Percentiles rank a stretch among this genome's conserved stretches.
phyloP scores from a whole-genome alignment of 805 yeast genomes.

The Scheffersomyces coipomensis region DNA sequence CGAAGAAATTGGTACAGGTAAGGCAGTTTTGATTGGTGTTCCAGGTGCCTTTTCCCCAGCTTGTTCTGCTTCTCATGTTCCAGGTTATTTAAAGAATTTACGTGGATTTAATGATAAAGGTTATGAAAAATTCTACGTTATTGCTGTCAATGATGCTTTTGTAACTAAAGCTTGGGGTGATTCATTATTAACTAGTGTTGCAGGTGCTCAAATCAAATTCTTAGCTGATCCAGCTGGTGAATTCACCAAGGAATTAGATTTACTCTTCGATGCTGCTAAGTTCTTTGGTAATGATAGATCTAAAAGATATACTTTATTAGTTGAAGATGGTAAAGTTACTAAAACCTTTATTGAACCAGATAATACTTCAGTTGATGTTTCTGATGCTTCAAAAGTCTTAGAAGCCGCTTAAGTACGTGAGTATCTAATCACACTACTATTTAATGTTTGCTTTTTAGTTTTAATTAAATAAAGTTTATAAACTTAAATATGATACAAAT shows the following conservation, averaged over 20 bases:
- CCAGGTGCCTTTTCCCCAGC: slow-evolving; percentile 79
- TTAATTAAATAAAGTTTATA: too few relatives aligned
- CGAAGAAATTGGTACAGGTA: slow-evolving; percentile 34
- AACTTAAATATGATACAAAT: too few relatives aligned
- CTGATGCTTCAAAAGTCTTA: slow-evolving; percentile 47
- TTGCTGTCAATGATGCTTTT: slow-evolving; percentile 85
- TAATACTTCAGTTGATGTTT: slow-evolving; percentile 62
- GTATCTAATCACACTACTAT: too few relatives aligned
- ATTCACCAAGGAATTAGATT: slow-evolving; percentile 63
- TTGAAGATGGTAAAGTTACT: slow-evolving; percentile 71
- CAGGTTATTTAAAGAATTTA: slow-evolving; percentile 61
- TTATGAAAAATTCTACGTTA: slow-evolving; percentile 56
- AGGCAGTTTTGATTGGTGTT: slow-evolving; percentile 38
- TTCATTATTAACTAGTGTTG: slow-evolving; percentile 18
- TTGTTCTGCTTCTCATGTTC: slow-evolving; percentile 70
- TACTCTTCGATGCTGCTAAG: slow-evolving; percentile 71
- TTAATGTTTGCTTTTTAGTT: too few relatives aligned
- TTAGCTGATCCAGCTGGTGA: slow-evolving; percentile 81
- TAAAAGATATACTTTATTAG: slow-evolving; percentile 71
- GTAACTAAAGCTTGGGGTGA: slow-evolving; percentile 82
- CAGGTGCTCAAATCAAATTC: slow-evolving; percentile 45
- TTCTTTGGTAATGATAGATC: slow-evolving; percentile 77
- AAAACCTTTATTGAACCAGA: slow-evolving; percentile 79
- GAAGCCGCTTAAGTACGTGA: slow-evolving; percentile 15
- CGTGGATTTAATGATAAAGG: slow-evolving; percentile 64